Evolutionary conservation across 2,329 filamentous ascomycete genomes (phyloP).

Genomic region (Fusarium papillatum): DNA sequence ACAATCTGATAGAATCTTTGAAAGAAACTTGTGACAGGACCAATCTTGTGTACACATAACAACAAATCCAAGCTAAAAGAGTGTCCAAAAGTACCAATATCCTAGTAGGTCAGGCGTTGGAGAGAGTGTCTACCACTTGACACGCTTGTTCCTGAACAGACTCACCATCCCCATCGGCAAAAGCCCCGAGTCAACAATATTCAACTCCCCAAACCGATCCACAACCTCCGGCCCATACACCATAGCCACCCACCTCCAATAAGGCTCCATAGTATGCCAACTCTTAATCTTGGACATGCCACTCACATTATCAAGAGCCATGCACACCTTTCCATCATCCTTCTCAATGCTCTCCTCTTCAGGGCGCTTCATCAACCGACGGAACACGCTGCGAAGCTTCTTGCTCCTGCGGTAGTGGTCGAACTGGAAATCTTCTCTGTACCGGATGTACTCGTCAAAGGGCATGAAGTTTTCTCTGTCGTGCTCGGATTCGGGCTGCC

Average conservation of each 20-base stretch:
- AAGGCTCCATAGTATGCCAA: slow-evolving; percentile 54
- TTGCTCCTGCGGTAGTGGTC: slow-evolving; percentile 15
- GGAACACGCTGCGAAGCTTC: slow-evolving; percentile 51
- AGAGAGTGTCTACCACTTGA: slow-evolving; percentile 53
- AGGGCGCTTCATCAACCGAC: slow-evolving; percentile 51
- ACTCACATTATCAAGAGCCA: slow-evolving; percentile 38
- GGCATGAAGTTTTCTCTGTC: slow-evolving; percentile 57
- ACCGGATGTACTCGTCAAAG: slow-evolving; percentile 58
- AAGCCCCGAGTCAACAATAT: slow-evolving; percentile 58
- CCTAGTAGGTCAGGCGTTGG: background rate
- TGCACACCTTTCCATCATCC: slow-evolving; percentile 41
- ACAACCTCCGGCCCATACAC: slow-evolving; percentile 60
- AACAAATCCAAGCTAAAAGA: background rate
- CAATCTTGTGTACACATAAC: background rate
- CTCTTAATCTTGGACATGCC: slow-evolving; percentile 24
- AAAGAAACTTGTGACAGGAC: background rate
- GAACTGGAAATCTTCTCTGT: slow-evolving; percentile 57
- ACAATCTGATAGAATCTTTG: slow-evolving; percentile 4
- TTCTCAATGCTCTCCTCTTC: slow-evolving; percentile 41
- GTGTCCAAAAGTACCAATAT: background rate
- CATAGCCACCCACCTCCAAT: slow-evolving; percentile 63
- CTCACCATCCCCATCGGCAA: slow-evolving; percentile 63
- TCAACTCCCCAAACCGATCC: slow-evolving; percentile 58
- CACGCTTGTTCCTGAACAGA: slow-evolving; percentile 57
- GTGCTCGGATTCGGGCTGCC: slow-evolving; percentile 45